Percentiles rank a stretch among this genome's conserved stretches.
These are phyloP conservation scores for Fonsecaea pugnacius DNA, from an alignment of 2,329 filamentous ascomycete species.

Conservation along the genomic window DNA sequence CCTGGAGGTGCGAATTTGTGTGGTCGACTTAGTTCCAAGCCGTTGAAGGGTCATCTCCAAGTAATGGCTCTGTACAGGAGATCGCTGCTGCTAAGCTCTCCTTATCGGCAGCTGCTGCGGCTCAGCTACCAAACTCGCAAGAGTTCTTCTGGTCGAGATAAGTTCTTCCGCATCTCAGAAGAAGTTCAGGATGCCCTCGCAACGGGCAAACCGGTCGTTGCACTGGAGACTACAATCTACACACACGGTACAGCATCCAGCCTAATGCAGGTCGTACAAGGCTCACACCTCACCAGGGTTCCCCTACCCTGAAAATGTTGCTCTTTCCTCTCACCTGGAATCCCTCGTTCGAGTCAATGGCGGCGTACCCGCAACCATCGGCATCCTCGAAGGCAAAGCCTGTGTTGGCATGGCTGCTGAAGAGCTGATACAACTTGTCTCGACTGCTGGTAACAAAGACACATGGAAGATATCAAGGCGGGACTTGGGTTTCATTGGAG, in stretches of 20 bases:
- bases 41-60: background rate
- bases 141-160: conserved; percentile 26
- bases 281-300: conserved; percentile 56
- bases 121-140: conserved; percentile 6
- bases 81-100: background rate
- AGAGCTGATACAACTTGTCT: conserved; percentile 72
- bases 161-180: conserved; percentile 72
- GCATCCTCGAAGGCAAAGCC: conserved; percentile 80
- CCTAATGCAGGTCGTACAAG: conserved; percentile 6
- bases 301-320: conserved; percentile 72
- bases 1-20: background rate
- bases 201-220: conserved; percentile 79
- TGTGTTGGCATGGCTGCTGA: conserved; percentile 74
- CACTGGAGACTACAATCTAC: conserved; percentile 94
- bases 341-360: conserved; percentile 79
- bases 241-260: conserved; percentile 71
- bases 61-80: conserved; percentile 13
- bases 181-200: conserved; percentile 80
- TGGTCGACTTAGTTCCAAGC: background rate
- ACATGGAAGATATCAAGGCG: conserved; percentile 84
- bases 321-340: conserved; percentile 79
- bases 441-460: conserved; percentile 65
- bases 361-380: conserved; percentile 86
- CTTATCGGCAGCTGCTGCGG: background rate
- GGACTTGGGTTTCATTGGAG: conserved; percentile 81